Evolutionary conservation across 768 basidiomycete genomes (phyloP), one percentile per base, ranked within the genome.

Genomic region (Phaffia tasmanica): DNA sequence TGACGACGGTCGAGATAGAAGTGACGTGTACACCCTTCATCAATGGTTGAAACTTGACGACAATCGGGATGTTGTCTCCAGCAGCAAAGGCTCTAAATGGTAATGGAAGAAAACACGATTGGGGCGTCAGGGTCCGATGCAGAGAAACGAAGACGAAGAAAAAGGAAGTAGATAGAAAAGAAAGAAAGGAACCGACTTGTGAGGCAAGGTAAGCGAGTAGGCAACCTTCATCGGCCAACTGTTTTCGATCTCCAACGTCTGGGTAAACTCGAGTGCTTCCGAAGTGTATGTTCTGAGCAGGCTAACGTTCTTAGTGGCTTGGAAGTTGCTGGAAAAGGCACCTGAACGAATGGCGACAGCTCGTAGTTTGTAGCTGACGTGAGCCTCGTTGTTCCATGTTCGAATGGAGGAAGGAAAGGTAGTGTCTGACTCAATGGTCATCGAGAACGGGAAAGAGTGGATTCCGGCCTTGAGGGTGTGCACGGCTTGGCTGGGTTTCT

Each of bases 391-490:
- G 50, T 75, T 75, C 71, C 77, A 76, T 4, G 86, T 86, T 49
- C 78, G 73, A 51, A 94, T 78, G 46, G 83, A 83, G 0, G 91
- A 89, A 0, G 94, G 94, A 2, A 95, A 80, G 6, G 85, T 83
- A 49, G 89, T 89, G 27, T 89, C 88, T 32, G 97, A 80, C 68
- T 86, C 84, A 66, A 95, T 82, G 71, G 85, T 85, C 56, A 63
- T 57, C 27, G 57, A 58, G 78, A 98, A 98, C 27, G 93, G 93
- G 76, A 97, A 97, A 29, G 84, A 78, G 74, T 98, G 94, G 47
- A 84, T 85, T 18, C 94, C 94, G n/a, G 92, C 90, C 78, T 97
- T 95, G 74, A 97, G 85, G 0, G 92, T 97, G 72, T 89, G 90
- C 15, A 82, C 79, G 72, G 86, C 85, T 51, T 50, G 27, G 42